A percentile compares a stretch with the other conserved stretches of the same genome.
Conservation (phyloP, 1,284 basidiomycete species). For the Blastosporella zonata region DNA sequence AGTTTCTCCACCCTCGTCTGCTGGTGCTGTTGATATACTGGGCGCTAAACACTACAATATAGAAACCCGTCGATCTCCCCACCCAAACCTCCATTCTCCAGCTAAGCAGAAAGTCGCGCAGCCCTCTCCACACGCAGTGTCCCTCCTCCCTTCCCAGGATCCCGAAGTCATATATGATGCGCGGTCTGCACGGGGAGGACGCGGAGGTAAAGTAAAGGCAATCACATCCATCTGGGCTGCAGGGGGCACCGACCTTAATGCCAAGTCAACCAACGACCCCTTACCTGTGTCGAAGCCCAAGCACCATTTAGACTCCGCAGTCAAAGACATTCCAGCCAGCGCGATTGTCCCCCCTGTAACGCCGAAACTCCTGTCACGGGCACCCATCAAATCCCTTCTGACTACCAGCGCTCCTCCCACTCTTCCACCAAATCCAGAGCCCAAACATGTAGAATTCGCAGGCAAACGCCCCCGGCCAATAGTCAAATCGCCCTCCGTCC, state of each 20-base stretch:
- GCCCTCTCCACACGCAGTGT: slow-evolving; percentile 25
- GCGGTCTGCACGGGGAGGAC: slow-evolving; percentile 73
- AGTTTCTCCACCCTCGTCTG: slow-evolving; percentile 35
- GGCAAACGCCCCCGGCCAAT: slow-evolving; percentile 19
- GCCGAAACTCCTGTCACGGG: slow-evolving; percentile 3
- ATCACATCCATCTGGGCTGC: slow-evolving; percentile 73
- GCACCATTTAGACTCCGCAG: background rate
- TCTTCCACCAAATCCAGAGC: slow-evolving; percentile 23
- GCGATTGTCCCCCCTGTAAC: background rate
- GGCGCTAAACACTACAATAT: slow-evolving; percentile 19
- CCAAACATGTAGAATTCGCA: slow-evolving; percentile 25
- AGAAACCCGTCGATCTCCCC: slow-evolving; percentile 9
- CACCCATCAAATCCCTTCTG: slow-evolving; percentile 12
- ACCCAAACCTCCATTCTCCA: slow-evolving; percentile 1
- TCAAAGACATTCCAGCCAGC: background rate
- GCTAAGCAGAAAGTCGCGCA: slow-evolving; percentile 11
- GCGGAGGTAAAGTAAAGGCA: slow-evolving; percentile 71
- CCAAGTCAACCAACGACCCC: slow-evolving; percentile 16
- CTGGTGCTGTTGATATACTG: slow-evolving; percentile 7
- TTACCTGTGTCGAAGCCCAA: slow-evolving; percentile 8
- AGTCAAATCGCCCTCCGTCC: slow-evolving; percentile 55
- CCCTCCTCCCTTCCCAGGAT: slow-evolving; percentile 37
- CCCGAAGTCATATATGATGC: slow-evolving; percentile 66
- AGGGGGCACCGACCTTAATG: slow-evolving; percentile 27
- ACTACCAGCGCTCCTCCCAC: slow-evolving; percentile 14